Evolutionary conservation across 495 filamentous ascomycete genomes (phyloP), one percentile per base, ranked within the genome.

Genomic region (Penicillium goetzii): DNA sequence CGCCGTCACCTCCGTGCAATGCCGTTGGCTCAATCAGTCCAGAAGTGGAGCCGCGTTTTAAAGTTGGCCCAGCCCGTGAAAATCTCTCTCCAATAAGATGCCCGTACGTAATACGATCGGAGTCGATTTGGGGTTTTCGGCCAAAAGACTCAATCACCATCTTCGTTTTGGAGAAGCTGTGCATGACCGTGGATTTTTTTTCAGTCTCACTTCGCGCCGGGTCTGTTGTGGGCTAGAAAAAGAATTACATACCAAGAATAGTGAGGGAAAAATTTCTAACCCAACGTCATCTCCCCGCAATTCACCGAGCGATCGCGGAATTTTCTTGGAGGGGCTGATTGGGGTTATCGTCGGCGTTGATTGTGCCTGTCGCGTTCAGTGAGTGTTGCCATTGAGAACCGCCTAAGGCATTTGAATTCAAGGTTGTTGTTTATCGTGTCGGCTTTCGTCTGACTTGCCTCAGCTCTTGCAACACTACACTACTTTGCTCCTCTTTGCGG

Each of bases 61-160:
- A 62, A 65, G 63, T 62, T 47, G 56, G 51, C 26, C 52, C 41
- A 52, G 32, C 52, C 58, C 47, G 61, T 59, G 56, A 62, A 58
- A 63, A 61, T 66, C 59, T 43, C 54, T 55, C 62, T 60, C 69
- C 69, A 72, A 72, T 68, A 28, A 14, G 28, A 50, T 25, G 14
- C 23, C 59, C 52, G 64, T 72, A 72, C 70, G 70, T 72, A 72
- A 72, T 70, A 25, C 64, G 54, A 59, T 70, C 50, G 64, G 69
- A 55, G 61, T 64, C 61, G 34, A 56, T 17, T 70, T 70, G 64
- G 70, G 53, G 68, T 61, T 59, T 61, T 72, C 70, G 67, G 69
- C 60, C 60, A 61, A 65, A 65, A 49, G 62, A 68, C 34, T 71
- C 65, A 71, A 71, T 68, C 68, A 68, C 43, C 58, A 66, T 63